phyloP scores from a whole-genome alignment of 306 rosid genomes.

The Prunus campanulata region DNA sequence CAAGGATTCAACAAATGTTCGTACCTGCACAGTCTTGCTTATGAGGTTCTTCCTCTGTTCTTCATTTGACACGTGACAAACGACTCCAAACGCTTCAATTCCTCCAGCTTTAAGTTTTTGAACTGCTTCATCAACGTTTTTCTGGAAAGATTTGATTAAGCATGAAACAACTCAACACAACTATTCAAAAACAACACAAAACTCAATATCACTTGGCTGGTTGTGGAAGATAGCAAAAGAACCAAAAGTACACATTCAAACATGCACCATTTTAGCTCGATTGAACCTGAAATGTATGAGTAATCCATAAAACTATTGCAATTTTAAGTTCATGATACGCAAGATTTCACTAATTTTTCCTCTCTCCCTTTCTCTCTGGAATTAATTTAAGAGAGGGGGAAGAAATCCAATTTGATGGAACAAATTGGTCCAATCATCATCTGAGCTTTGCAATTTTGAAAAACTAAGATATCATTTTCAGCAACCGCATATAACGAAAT shows the following conservation, averaged over 20 bases:
- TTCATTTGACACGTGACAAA: slow-evolving; percentile 80
- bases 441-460: background rate
- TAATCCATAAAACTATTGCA: background rate
- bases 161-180: background rate
- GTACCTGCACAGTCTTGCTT: slow-evolving; percentile 68
- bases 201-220: background rate
- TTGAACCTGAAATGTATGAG: background rate
- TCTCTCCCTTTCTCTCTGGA: background rate
- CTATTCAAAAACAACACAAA: background rate
- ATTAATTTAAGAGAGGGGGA: background rate
- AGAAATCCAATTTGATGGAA: background rate
- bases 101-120: slow-evolving; percentile 66
- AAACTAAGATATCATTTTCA: background rate
- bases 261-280: background rate
- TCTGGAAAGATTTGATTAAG: slow-evolving; percentile 42
- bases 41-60: slow-evolving; percentile 80
- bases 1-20: background rate
- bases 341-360: background rate
- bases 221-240: background rate
- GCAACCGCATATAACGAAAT: background rate
- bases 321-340: background rate
- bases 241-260: background rate
- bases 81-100: slow-evolving; percentile 66
- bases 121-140: slow-evolving; percentile 87
- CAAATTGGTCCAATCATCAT: background rate